Conservation (phyloP, 73 alveolate genomes). For the Tetrahymena borealis region DNA sequence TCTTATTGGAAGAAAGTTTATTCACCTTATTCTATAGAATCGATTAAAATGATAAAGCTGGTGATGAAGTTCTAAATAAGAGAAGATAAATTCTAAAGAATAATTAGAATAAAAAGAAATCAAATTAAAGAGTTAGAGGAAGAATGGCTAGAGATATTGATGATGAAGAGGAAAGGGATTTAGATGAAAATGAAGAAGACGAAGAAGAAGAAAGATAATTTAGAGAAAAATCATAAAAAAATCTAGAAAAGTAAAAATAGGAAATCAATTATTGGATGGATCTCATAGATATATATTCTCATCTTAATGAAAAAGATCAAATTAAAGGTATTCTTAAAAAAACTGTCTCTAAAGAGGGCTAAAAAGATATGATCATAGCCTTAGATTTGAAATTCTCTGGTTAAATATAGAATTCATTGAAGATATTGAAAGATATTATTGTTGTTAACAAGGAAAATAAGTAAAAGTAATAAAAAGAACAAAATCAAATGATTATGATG, state of each 20-base stretch:
- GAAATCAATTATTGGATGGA: constrained; percentile 29
- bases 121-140: neutral
- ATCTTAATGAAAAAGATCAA: constrained; percentile 15
- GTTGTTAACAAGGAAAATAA: neutral
- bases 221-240: neutral
- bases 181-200: constrained; percentile 11
- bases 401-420: neutral
- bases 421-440: neutral
- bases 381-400: neutral
- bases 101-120: neutral
- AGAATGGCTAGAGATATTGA: neutral
- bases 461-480: too few relatives aligned
- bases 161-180: neutral
- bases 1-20: neutral
- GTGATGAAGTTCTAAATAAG: neutral
- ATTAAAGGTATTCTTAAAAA: constrained; percentile 21
- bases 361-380: neutral
- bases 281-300: constrained; percentile 20
- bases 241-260: neutral
- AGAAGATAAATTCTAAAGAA: neutral
- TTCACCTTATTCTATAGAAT: neutral
- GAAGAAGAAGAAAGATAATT: neutral
- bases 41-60: neutral
- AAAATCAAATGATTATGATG: neutral
- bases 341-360: neutral